These are phyloP conservation scores for Rhexocercosporidium sp. DNA, from an alignment of 2,329 filamentous ascomycete genomes.

Conservation along the genomic window DNA sequence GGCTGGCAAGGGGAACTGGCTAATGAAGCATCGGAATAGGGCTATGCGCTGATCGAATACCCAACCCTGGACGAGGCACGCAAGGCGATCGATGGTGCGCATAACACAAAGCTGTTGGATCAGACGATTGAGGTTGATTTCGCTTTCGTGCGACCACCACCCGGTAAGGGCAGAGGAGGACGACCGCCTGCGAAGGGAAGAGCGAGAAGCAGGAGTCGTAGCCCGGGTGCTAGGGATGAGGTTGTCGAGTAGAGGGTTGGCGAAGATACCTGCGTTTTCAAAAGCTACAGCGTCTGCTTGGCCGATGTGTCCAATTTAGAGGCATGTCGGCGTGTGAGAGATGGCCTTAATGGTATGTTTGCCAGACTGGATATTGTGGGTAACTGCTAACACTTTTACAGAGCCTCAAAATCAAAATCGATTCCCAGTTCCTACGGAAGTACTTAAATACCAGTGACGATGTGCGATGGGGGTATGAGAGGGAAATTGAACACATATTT, in stretches of 20 bases:
- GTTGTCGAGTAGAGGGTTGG: constrained; percentile 31
- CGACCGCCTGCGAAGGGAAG: constrained; percentile 41
- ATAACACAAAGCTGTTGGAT: constrained; percentile 78
- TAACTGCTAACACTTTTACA: constrained; percentile 9
- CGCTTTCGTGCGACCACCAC: constrained; percentile 82
- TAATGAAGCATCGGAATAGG: constrained; percentile 52
- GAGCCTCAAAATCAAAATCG: constrained; percentile 22
- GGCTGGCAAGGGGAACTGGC: not conserved
- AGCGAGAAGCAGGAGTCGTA: constrained; percentile 42
- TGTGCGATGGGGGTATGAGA: not conserved
- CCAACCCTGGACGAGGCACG: constrained; percentile 78
- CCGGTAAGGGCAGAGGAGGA: constrained; percentile 55
- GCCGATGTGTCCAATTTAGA: constrained; percentile 35
- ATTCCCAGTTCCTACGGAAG: not conserved
- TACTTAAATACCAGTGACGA: not conserved
- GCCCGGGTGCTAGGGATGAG: constrained; percentile 39
- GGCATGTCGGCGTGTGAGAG: constrained; percentile 35
- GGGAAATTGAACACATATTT: not conserved
- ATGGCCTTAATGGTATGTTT: constrained; percentile 41
- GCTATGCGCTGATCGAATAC: constrained; percentile 86
- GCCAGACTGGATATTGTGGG: constrained; percentile 34
- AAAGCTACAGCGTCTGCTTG: constrained; percentile 11
- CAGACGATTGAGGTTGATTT: constrained; percentile 84
- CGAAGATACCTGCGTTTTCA: constrained; percentile 7
- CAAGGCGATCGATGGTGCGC: constrained; percentile 81